These are phyloP conservation scores for Aschersonia sp. DNA, from an alignment of 2,329 filamentous ascomycete species.

Conservation along the genomic window DNA sequence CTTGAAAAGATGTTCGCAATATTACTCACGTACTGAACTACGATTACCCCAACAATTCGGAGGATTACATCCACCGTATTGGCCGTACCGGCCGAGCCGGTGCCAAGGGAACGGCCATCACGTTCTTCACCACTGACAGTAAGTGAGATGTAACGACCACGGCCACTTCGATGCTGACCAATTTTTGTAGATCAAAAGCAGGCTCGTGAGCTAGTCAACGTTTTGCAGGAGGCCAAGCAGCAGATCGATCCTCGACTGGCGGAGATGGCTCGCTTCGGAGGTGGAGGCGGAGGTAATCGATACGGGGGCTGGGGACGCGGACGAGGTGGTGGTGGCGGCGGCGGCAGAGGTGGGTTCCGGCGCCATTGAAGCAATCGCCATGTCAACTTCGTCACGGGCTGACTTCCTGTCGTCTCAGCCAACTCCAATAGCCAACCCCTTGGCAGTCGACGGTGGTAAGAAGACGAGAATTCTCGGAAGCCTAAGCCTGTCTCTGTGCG, in stretches of 20 bases:
- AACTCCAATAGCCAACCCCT: constrained; percentile 36
- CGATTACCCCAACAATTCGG: constrained; percentile 98
- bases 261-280: constrained; percentile 90
- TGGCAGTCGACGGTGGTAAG: constrained; percentile 36
- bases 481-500: neutral
- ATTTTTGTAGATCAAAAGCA: constrained; percentile 61
- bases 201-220: constrained; percentile 88
- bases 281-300: constrained; percentile 62
- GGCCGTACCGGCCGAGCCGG: constrained; percentile 94
- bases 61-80: constrained; percentile 96
- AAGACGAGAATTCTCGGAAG: neutral
- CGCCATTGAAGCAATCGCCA: constrained; percentile 15
- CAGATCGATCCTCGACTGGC: constrained; percentile 89
- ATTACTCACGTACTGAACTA: constrained; percentile 99
- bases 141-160: constrained; percentile 28
- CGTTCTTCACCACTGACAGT: constrained; percentile 99
- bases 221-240: constrained; percentile 94
- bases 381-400: constrained; percentile 17
- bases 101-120: constrained; percentile 89
- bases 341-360: constrained; percentile 32
- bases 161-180: neutral
- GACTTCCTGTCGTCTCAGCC: constrained; percentile 19
- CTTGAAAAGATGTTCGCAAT: constrained; percentile 82
- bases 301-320: constrained; percentile 59
- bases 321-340: constrained; percentile 23